Evolutionary conservation across 306 rosid genomes (phyloP).

Genomic region (Potentilla sterilis): DNA sequence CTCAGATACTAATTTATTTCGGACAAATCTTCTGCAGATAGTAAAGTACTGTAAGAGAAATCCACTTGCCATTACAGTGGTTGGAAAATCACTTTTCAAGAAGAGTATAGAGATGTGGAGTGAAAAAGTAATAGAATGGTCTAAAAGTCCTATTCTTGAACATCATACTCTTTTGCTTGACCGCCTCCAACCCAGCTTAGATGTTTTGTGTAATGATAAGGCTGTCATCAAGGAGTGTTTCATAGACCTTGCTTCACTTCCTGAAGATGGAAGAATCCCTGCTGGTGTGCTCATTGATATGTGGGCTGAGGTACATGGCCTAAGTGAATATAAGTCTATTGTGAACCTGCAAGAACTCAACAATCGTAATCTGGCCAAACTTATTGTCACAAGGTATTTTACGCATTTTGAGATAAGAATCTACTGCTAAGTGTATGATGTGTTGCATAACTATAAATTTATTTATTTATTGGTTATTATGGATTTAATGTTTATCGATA

Average conservation of each 20-base stretch:
- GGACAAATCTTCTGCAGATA: slow-evolving; percentile 32
- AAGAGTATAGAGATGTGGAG: slow-evolving; percentile 20
- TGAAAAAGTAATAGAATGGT: slow-evolving; percentile 19
- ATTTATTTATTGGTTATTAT: too few relatives aligned
- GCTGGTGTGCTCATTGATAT: slow-evolving; percentile 52
- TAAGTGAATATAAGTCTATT: slow-evolving; percentile 37
- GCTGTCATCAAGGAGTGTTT: slow-evolving; percentile 40
- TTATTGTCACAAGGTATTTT: slow-evolving; percentile 54
- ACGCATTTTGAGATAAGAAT: too few relatives aligned
- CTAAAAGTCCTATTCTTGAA: slow-evolving; percentile 27
- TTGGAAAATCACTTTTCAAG: slow-evolving; percentile 33
- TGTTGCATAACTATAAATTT: too few relatives aligned
- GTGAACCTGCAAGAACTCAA: slow-evolving; percentile 31
- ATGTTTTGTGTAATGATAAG: slow-evolving; percentile 22
- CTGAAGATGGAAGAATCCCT: slow-evolving; percentile 55
- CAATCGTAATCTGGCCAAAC: slow-evolving; percentile 27
- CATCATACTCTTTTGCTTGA: slow-evolving; percentile 12
- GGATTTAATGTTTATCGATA: too few relatives aligned
- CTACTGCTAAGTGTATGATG: too few relatives aligned
- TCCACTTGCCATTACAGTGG: slow-evolving; percentile 45
- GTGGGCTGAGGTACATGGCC: slow-evolving; percentile 42
- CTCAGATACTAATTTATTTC: neutral
- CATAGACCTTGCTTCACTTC: slow-evolving; percentile 55
- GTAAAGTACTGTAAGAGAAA: slow-evolving; percentile 37
- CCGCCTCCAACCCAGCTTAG: slow-evolving; percentile 42